Base-by-base conservation (phyloP, 1,139 yeast genomes). In the Pichia terricola region DNA sequence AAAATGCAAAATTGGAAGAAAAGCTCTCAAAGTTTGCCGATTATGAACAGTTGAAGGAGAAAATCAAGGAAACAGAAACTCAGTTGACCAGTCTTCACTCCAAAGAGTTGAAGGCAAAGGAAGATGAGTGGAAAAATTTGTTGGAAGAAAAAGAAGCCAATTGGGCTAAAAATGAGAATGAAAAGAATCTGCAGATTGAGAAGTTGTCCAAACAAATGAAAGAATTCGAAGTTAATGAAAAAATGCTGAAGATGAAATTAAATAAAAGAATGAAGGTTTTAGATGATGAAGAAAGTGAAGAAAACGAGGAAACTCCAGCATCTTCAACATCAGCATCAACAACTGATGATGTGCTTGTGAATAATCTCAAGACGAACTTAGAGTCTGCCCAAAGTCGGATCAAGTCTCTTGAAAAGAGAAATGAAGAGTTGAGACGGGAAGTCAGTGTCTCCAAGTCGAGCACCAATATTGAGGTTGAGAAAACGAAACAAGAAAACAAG, bases 341-440 rank as follows among this genome's bases (percentile, higher is more conserved):
- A 16, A 16, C 22, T 16, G 22, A 16, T 16, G 22, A 16, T 16
- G 22, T 1, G 22, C 22, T 16, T 16, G 22, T 16, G 34, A 88
- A 81, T 45, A 68, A 83, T 37, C 72, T 85, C 9, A 72, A 80
- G 2, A 73, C 86, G 50, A 96, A 88, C 54, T 75, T 85, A 9
- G 95, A 85, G 55, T 64, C 77, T 28, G 76, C 87, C 35, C 85
- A 85, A 54, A 68, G 77, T 44, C 70, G 94, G 46, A 73, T 80
- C 2, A 61, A 77, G 44, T 88, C 83, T 53, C 72, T 88, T 44
- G 95, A 87, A 59, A 75, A 75, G 52, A 71, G 95, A 50, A 89
- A 87, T 57, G 85, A 83, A 56, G 80, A 79, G 45, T 68, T 88
- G 47, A 73, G 88, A 48, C 70, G 78, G 30, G 82, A 83, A 46